phyloP scores from a whole-genome alignment of 768 basidiomycete species.

The Amanita muscaria region DNA sequence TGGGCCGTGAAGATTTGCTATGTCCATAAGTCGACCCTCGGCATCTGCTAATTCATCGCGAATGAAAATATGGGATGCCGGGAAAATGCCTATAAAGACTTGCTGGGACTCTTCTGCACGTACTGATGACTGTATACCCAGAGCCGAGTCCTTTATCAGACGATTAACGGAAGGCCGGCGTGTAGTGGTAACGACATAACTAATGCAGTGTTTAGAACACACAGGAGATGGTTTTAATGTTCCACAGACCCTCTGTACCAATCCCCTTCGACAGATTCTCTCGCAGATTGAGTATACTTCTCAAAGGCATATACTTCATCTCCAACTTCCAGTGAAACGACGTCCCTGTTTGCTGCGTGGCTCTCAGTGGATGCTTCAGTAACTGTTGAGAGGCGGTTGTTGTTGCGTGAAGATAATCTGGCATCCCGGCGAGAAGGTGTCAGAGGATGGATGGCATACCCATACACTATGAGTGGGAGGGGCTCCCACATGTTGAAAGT shows the following conservation, averaged over 20 bases:
- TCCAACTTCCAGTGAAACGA: constrained; percentile 85
- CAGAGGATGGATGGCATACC: constrained; percentile 83
- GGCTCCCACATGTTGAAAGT: constrained; percentile 38
- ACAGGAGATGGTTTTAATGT: constrained; percentile 2
- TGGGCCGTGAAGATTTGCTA: constrained; percentile 46
- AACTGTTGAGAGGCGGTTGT: constrained; percentile 47
- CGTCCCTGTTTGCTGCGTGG: constrained; percentile 56
- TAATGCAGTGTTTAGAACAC: constrained; percentile 20
- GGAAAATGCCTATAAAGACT: constrained; percentile 92
- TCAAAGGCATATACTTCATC: constrained; percentile 98
- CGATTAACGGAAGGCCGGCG: constrained; percentile 64
- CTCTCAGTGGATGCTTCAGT: constrained; percentile 60
- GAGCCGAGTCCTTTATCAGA: constrained; percentile 43
- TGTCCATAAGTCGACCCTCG: constrained; percentile 73
- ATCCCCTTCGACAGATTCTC: constrained; percentile 60
- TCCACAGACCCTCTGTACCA: constrained; percentile 89
- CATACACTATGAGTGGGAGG: constrained; percentile 69
- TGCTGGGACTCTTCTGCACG: constrained; percentile 75
- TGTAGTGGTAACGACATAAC: constrained; percentile 82
- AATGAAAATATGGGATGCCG: constrained; percentile 78
- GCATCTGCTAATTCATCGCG: constrained; percentile 85
- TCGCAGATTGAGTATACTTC: constrained; percentile 66
- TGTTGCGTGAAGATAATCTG: constrained; percentile 41
- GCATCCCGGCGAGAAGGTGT: constrained; percentile 69
- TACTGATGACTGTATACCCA: constrained; percentile 32